Evolutionary conservation across 768 basidiomycete genomes (phyloP).

Genomic region (Rhizopogon rudus): DNA sequence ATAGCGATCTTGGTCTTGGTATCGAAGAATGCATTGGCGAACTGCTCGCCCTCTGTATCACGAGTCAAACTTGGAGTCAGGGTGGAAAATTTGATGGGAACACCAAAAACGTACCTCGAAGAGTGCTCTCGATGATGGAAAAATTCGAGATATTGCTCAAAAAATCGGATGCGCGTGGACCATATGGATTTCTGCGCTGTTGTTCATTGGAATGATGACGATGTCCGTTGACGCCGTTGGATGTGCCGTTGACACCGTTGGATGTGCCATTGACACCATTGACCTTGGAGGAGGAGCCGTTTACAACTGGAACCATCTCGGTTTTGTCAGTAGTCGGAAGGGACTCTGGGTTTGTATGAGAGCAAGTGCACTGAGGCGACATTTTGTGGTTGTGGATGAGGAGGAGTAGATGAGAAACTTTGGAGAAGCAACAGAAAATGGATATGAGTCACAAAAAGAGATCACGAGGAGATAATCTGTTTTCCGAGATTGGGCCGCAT

Average conservation of each 20-base stretch:
- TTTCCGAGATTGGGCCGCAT: too few species aligned
- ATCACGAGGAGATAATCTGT: too few species aligned
- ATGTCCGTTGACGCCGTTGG: constrained; percentile 19
- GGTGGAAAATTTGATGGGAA: neutral
- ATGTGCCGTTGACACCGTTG: constrained; percentile 34
- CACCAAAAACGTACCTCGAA: constrained; percentile 61
- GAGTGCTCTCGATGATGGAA: constrained; percentile 95
- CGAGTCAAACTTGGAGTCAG: constrained; percentile 6
- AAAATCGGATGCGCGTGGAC: constrained; percentile 88
- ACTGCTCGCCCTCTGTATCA: constrained; percentile 89
- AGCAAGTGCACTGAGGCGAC: constrained; percentile 32
- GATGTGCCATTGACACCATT: constrained; percentile 33
- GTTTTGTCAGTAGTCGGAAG: constrained; percentile 32
- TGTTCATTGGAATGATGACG: constrained; percentile 31
- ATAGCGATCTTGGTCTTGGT: constrained; percentile 99
- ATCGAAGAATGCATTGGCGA: constrained; percentile 99
- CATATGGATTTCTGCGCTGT: constrained; percentile 71
- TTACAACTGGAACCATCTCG: constrained; percentile 73
- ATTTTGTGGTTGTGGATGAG: neutral
- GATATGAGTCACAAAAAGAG: neutral
- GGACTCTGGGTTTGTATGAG: constrained; percentile 49
- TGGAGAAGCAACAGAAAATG: neutral
- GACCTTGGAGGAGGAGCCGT: constrained; percentile 27
- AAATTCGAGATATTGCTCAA: constrained; percentile 90
- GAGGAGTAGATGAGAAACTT: too few species aligned